A percentile compares a stretch with the other conserved stretches of the same genome.
phyloP scores from a whole-genome alignment of 345 rosid species.

The Arabidopsis arenosa region DNA sequence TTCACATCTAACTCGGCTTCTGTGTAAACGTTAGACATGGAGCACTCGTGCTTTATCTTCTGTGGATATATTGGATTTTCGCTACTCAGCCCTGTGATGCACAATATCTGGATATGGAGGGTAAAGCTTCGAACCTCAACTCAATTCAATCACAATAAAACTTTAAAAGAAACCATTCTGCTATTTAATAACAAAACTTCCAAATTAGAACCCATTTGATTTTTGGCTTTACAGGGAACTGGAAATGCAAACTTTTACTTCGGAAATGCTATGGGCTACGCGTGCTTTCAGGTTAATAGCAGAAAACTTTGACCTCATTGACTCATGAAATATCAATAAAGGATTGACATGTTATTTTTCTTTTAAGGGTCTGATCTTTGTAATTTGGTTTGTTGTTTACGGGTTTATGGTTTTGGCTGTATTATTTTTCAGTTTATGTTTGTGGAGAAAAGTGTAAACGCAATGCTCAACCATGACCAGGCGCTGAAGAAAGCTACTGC shows the following conservation, averaged over 20 bases:
- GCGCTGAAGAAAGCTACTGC: constrained; percentile 49
- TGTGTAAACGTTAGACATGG: constrained; percentile 58
- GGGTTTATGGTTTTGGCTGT: background rate
- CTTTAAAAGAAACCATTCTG: background rate
- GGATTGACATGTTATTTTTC: background rate
- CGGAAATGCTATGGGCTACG: constrained; percentile 81
- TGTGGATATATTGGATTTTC: constrained; percentile 88
- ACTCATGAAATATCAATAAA: background rate
- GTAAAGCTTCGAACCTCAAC: constrained; percentile 49
- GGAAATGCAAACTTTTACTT: constrained; percentile 97
- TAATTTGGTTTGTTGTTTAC: background rate
- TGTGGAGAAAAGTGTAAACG: constrained; percentile 74
- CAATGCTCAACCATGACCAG: constrained; percentile 82
- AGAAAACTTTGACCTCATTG: background rate
- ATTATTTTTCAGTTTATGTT: constrained; percentile 32
- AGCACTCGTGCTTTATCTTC: constrained; percentile 81
- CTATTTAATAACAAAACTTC: background rate
- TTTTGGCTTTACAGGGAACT: constrained; percentile 69
- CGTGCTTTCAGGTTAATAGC: constrained; percentile 76
- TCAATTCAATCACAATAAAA: background rate
- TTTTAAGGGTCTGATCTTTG: background rate
- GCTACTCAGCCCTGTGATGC: constrained; percentile 95
- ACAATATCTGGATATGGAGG: constrained; percentile 98
- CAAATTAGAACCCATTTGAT: background rate
- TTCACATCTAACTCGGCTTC: constrained; percentile 27